These are phyloP conservation scores for Russula sp. DNA, from an alignment of 768 basidiomycete species.

Conservation along the genomic window DNA sequence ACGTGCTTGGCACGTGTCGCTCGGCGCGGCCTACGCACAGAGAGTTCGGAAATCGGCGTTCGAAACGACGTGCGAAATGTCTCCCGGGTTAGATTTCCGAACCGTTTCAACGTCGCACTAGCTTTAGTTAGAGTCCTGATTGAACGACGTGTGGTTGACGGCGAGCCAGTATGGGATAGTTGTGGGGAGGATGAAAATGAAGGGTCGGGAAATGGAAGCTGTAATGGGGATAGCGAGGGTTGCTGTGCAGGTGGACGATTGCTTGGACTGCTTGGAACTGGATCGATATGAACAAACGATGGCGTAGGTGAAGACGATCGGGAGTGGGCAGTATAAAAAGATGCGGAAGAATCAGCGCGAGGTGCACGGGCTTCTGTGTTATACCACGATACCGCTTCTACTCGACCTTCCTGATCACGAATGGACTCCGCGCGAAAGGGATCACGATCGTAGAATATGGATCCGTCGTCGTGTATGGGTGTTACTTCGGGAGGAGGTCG, in stretches of 20 bases:
- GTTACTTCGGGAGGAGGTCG: constrained; percentile 16
- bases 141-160: constrained; percentile 16
- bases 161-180: constrained; percentile 5
- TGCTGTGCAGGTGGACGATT: background rate
- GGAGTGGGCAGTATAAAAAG: constrained; percentile 22
- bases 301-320: constrained; percentile 8
- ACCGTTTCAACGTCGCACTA: constrained; percentile 18
- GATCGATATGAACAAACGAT: background rate
- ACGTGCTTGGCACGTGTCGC: constrained; percentile 17
- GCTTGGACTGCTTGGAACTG: background rate
- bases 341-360: constrained; percentile 18
- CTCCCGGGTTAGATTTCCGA: constrained; percentile 18
- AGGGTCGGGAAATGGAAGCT: constrained; percentile 10
- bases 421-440: constrained; percentile 24
- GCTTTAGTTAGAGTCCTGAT: constrained; percentile 18
- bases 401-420: constrained; percentile 3
- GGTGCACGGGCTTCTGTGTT: constrained; percentile 2
- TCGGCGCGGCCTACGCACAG: constrained; percentile 4
- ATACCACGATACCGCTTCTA: constrained; percentile 4
- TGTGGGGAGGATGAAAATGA: constrained; percentile 3
- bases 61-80: constrained; percentile 20
- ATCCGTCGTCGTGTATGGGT: constrained; percentile 23
- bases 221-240: constrained; percentile 8
- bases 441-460: constrained; percentile 27
- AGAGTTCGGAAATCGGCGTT: constrained; percentile 16